phyloP scores from a whole-genome alignment of 768 basidiomycete genomes.

The Podaxis carcinomalis region DNA sequence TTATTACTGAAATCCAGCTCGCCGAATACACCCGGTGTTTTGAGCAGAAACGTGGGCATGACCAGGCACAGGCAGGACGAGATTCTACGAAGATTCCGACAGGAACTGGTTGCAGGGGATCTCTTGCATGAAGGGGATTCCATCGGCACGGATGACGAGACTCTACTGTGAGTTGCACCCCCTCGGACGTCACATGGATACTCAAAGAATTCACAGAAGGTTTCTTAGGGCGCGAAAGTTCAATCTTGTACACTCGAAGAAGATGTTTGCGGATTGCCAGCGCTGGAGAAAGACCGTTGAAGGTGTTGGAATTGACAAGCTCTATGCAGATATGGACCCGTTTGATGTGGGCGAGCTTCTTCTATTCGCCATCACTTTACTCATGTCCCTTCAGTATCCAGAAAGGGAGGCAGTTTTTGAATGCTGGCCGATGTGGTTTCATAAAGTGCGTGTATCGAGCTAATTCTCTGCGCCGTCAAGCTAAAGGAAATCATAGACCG shows the following conservation, averaged over 20 bases:
- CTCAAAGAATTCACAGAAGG: conserved; percentile 38
- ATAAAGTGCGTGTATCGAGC: conserved; percentile 46
- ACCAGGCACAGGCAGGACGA: conserved; percentile 22
- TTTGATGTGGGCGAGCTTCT: conserved; percentile 51
- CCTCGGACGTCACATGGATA: background rate
- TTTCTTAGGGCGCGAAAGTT: conserved; percentile 74
- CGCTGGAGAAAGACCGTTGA: conserved; percentile 64
- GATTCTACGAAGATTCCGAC: conserved; percentile 45
- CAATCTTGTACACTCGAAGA: conserved; percentile 51
- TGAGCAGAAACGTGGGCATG: background rate
- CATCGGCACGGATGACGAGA: conserved; percentile 55
- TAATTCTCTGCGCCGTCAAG: background rate
- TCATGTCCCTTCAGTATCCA: conserved; percentile 46
- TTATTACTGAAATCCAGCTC: background rate
- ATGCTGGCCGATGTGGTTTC: conserved; percentile 77
- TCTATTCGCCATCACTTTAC: background rate
- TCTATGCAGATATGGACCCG: conserved; percentile 60
- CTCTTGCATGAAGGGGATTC: conserved; percentile 57
- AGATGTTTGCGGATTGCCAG: conserved; percentile 64
- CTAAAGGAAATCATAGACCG: conserved; percentile 40
- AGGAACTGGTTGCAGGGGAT: conserved; percentile 46
- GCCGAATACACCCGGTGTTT: background rate
- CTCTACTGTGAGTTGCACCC: conserved; percentile 48
- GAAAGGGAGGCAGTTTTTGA: conserved; percentile 66
- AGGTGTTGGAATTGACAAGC: conserved; percentile 60